Conservation (phyloP, 495 filamentous ascomycete genomes). For the Penicillium cataractarum region DNA sequence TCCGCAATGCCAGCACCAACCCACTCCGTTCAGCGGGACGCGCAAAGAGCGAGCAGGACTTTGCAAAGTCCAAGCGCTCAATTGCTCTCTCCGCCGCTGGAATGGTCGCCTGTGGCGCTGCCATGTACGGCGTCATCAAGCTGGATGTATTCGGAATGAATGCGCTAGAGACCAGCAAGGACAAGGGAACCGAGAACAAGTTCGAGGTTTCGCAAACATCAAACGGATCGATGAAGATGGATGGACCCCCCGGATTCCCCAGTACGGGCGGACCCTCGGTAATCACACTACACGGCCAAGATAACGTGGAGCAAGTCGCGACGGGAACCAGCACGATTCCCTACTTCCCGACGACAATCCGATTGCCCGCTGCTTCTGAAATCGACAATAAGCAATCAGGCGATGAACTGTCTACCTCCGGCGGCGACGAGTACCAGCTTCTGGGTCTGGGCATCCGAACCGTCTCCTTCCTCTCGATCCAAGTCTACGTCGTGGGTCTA, state of each 20-base stretch:
- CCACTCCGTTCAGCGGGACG: conserved; percentile 32
- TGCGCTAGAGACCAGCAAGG: conserved; percentile 10
- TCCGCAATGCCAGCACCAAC: conserved; percentile 34
- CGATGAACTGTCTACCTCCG: conserved; percentile 34
- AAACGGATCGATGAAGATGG: conserved; percentile 37
- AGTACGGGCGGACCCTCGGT: conserved; percentile 39
- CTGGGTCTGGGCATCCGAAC: conserved; percentile 85
- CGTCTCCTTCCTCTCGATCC: conserved; percentile 85
- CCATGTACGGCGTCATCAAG: conserved; percentile 46
- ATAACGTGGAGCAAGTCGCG: conserved; percentile 64
- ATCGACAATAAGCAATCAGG: conserved; percentile 43
- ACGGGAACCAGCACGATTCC: conserved; percentile 87
- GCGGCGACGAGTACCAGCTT: conserved; percentile 75
- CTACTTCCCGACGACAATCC: conserved; percentile 74
- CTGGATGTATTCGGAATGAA: conserved; percentile 44
- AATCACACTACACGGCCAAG: conserved; percentile 54
- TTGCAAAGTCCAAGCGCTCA: conserved; percentile 35
- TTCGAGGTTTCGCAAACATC: conserved; percentile 4
- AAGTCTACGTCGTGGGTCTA: conserved; percentile 92
- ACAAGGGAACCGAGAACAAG: conserved; percentile 11
- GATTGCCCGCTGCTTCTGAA: conserved; percentile 53
- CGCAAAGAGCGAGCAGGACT: conserved; percentile 24
- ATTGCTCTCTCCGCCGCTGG: conserved; percentile 42
- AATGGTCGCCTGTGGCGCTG: conserved; percentile 38
- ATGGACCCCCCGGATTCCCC: conserved; percentile 45